Evolutionary conservation across 208 protist species (phyloP), one percentile per base, ranked within the genome.

Genomic region (Hexamita inflata): DNA sequence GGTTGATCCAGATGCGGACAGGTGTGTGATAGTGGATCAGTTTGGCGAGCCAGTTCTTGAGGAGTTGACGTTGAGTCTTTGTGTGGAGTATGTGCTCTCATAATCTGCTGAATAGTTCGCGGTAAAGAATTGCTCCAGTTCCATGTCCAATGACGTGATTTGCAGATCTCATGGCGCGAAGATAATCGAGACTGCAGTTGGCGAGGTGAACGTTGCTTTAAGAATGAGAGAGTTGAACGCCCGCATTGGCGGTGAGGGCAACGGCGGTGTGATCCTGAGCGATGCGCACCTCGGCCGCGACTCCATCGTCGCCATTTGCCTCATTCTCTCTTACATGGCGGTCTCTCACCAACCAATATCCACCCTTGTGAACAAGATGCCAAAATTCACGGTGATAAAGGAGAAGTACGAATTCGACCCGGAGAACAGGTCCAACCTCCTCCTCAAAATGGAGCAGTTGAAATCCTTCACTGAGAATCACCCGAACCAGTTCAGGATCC

Each of bases 231-330:
- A 75, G 7, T 57, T 78, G 4, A 45, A 74, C 39, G 19, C n/a
- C 15, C 66, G 81, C 0, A 84, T 89, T 76, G 86, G 87, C 2
- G 86, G 86, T 38, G 86, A 89, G 68, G 87, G 87, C 26, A 89
- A 89, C 76, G 87, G 87, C 32, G 87, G 87, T 40, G 86, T 89
- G 0, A 89, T 89, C 83, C 39, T 88, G 13, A 78, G 83, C 15
- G 82, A 88, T 34, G 65, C 84, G 28, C 87, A 89, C 49, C 85
- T 89, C 61, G 87, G 87, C 1, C 49, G 87, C 39, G 87, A 89
- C 57, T 78, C 84, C 26, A 81, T 65, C 13, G 86, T 89, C 0
- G 86, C 86, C 1, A 74, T 79, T 0, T 60, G 74, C 7, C 67
- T 89, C 0, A 70, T 80, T 1, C 39, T 89, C 0, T 73, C 77